Evolutionary conservation across 805 yeast species (phyloP), one percentile per base, ranked within the genome.

Genomic region (Teunomyces kruisii): DNA sequence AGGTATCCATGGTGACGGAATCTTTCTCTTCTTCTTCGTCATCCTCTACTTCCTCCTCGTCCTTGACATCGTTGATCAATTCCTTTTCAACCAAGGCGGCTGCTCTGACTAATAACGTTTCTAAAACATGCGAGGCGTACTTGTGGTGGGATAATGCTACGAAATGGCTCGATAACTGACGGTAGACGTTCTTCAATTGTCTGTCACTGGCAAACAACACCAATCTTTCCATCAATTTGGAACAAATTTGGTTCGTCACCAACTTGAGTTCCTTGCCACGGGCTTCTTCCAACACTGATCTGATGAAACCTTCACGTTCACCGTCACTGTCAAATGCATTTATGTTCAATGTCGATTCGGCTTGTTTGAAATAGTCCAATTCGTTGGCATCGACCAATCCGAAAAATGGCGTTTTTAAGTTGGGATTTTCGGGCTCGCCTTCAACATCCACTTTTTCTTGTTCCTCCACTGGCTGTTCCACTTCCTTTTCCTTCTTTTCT

Each of bases 171-270:
- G 73, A 73, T 57, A 90, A 86, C 1, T 83, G 79, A 47, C 74
- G 76, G 63, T 84, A 86, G 0, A 91, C 59, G 27, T 72, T 70
- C 54, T 83, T 82, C 47, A 89, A 64, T 61, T 89, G 95, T 9
- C 65, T 70, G 49, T 81, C 84, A 22, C 76, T 73, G 12, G 91
- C 84, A 14, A 72, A 68, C 33, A 87, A 65, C n/a, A 92, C 78
- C 49, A 92, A 69, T 59, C 99, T 75, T 65, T 92, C 99, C 73
- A 94, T 76, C 47, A 94, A 74, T 62, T 92, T 92, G 17, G 98
- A 92, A 64, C 97, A 90, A 46, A 92, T 89, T 59, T 91, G 97
- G 59, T 92, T 91, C 2, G 97, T 92, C 3, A 87, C 96, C 32
- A 92, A 74, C 64, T 94, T 92, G 54, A 94, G 71, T 65, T 92